Evolutionary conservation across 1,284 basidiomycete genomes (phyloP), one percentile per base, ranked within the genome.

Genomic region (Cryptococcus jaspeensis): DNA sequence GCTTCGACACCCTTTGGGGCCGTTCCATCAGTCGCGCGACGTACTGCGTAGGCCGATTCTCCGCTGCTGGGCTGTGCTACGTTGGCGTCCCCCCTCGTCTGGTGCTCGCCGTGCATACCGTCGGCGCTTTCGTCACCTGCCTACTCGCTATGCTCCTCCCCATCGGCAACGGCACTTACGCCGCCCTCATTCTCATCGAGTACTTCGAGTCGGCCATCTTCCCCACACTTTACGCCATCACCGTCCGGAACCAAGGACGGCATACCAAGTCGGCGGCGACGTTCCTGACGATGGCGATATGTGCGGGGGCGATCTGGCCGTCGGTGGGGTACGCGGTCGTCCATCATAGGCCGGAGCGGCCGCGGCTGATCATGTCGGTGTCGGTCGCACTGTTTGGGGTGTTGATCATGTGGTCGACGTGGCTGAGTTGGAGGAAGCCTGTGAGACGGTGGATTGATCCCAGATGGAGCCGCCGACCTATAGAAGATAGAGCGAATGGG

Each of bases 161-260:
- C 0, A 49, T 36, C 0, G 64, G 65, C n/a, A 59, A 57, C n/a
- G 64, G 61, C 12, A 51, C 67, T 0, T 55, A 67, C n/a, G 60
- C 56, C 13, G 55, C 56, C 18, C 62, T 74, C 23, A 63, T 76
- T 28, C 62, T 78, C 3, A 51, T 66, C 50, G 59, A 66, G 42
- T 72, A 76, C 56, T 76, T 76, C 60, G 71, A 78, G 59, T 63
- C 68, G 4, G 65, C 74, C 25, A 72, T 76, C 25, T 76, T 78
- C 62, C 76, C 76, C 6, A 66, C 69, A 0, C 25, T 78, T 5
- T 76, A 72, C 64, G 74, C 76, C 23, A 74, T 73, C 28, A 66
- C 64, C 1, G 52, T 75, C 1, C 69, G 76, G 1, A 63, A 66
- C 15, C 71, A 73, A 52, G 76, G 76, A 6, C 56, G 61, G 42